Base-by-base conservation (phyloP, 2,329 filamentous ascomycete genomes). In the Ascochyta pisi region DNA sequence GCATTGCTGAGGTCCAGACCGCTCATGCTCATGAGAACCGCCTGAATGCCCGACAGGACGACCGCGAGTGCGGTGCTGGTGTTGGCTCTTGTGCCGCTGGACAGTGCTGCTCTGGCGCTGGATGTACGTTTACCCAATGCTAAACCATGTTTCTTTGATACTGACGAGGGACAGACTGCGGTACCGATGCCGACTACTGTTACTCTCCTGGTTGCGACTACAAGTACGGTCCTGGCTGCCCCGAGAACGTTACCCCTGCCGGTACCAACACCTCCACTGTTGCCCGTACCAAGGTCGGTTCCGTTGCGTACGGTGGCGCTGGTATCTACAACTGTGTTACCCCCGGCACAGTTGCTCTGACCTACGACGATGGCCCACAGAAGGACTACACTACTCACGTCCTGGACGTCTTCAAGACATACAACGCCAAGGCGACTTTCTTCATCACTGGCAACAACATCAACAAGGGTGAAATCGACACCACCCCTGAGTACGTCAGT, bases 351-450 rank as follows among this genome's bases (percentile, higher is more conserved):
- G 81, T 90, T 63, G 87, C 87, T 16, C 71, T 90, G 51, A 89
- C 87, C 0, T 89, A 84, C 62, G 87, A 89, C 62, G 87, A 89
- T 68, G 87, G 87, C 1, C 87, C 87, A 22, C 64, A 66, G 47
- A 84, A 83, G 60, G 73, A 79, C 19, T 88, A 86, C 71, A 89
- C 87, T 1, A 74, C 76, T 37, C 82, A 86, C 57, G 79, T 90
- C 12, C 78, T 89, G 12, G 83, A 89, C 64, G 78, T 87, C 50
- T 79, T 90, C 41, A 79, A 81, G 56, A 78, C 76, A 24, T 86
- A 88, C 66, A 77, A 82, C 26, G 86, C 84, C 13, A 87, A 84
- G 61, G 87, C 86, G 1, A 90, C 88, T 2, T 90, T 90, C 70
- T 89, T 89, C 72, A 79, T 89, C 58, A 85, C 81, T 7, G 83